Conservation (phyloP, 2,329 filamentous ascomycete species). For the Leptographium procerum region DNA sequence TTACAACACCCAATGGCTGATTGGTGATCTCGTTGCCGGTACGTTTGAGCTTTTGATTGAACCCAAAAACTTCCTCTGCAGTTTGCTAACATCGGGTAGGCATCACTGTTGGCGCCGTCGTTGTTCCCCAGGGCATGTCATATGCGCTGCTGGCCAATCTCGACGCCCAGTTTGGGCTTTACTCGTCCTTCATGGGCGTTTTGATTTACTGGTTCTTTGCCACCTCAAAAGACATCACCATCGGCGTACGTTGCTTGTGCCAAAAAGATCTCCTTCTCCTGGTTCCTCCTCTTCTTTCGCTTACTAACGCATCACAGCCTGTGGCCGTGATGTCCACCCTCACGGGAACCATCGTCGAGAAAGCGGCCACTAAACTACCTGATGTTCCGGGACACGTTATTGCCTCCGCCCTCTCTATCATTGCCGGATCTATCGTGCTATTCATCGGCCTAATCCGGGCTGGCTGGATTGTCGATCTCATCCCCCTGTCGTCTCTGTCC, state of each 20-base stretch:
- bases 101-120: slow-evolving; percentile 49
- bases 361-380: slow-evolving; percentile 46
- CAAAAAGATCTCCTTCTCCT: not conserved
- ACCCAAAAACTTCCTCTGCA: no score
- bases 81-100: slow-evolving; percentile 16
- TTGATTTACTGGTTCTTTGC: slow-evolving; percentile 96
- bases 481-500: slow-evolving; percentile 78
- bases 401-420: slow-evolving; percentile 66
- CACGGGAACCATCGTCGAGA: slow-evolving; percentile 67
- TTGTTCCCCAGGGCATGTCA: slow-evolving; percentile 95
- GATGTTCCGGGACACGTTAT: slow-evolving; percentile 52
- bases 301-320: slow-evolving; percentile 27
- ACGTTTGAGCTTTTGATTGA: no score
- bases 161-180: slow-evolving; percentile 73
- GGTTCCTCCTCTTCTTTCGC: not conserved
- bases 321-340: slow-evolving; percentile 93
- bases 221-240: slow-evolving; percentile 97
- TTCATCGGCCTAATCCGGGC: slow-evolving; percentile 67
- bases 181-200: slow-evolving; percentile 94
- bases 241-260: slow-evolving; percentile 49
- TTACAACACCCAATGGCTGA: slow-evolving; percentile 84
- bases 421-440: slow-evolving; percentile 66
- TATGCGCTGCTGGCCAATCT: slow-evolving; percentile 78
- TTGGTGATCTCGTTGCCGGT: slow-evolving; percentile 85
- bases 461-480: slow-evolving; percentile 88